A percentile compares a stretch with the other conserved stretches of the same genome.
Evolutionary conservation across 2,329 filamentous ascomycete genomes (phyloP).

Genomic region (Ceratocystis cacaofunesta): DNA sequence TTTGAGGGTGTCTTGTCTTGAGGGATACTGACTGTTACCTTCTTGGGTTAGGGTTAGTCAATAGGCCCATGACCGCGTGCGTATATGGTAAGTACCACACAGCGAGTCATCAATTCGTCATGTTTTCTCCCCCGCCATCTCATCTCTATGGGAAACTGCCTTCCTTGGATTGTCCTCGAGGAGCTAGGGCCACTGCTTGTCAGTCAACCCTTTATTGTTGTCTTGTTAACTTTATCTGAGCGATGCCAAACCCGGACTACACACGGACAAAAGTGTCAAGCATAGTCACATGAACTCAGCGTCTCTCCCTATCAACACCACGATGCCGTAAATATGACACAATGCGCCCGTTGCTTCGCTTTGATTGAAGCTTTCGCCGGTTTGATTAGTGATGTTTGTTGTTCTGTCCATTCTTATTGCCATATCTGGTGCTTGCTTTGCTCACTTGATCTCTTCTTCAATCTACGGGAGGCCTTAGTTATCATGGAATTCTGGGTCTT

Average conservation of each 20-base stretch:
- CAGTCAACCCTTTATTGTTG: neutral
- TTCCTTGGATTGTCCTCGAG: neutral
- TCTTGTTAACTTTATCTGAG: neutral
- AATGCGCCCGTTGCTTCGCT: no score
- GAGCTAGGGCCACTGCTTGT: neutral
- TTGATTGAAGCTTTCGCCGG: neutral
- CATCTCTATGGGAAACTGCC: neutral
- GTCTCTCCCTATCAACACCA: no score
- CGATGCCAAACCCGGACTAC: neutral
- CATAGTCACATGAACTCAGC: no score
- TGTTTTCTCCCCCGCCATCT: neutral
- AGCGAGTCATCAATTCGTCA: no score
- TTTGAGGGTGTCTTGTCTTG: neutral
- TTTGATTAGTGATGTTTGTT: neutral
- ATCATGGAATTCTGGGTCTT: neutral
- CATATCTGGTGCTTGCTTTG: neutral
- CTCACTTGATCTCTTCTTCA: neutral
- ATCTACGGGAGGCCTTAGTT: neutral
- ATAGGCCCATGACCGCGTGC: no score
- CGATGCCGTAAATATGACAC: no score
- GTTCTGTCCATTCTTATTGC: neutral
- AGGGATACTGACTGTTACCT: neutral
- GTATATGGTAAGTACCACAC: no score
- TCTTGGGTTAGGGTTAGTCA: neutral
- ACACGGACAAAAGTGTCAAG: neutral